Conservation (phyloP, 2,329 filamentous ascomycete genomes). For the Lecanicillium sp. region DNA sequence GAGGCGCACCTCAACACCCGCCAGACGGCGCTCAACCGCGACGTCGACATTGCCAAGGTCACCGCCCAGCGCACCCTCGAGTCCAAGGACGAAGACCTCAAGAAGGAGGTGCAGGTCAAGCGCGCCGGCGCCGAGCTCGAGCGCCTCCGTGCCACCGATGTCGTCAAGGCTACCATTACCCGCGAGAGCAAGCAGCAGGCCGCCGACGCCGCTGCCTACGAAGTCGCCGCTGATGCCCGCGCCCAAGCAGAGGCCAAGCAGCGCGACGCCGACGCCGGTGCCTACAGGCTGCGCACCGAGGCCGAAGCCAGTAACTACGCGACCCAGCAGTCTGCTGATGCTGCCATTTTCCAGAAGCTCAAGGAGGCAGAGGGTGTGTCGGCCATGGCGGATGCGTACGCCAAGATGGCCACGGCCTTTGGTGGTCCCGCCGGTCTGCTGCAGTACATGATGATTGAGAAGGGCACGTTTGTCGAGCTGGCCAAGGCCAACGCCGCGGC, state of each 20-base stretch:
- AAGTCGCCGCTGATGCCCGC: conserved; percentile 47
- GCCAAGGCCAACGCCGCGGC: conserved; percentile 72
- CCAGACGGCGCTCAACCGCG: conserved; percentile 64
- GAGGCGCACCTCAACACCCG: conserved; percentile 68
- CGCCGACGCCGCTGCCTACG: conserved; percentile 49
- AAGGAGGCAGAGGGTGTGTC: conserved; percentile 70
- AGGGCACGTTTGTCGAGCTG: conserved; percentile 68
- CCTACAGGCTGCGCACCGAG: conserved; percentile 39
- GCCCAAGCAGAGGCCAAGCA: conserved; percentile 43
- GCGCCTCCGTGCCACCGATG: conserved; percentile 64
- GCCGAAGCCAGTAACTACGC: conserved; percentile 32
- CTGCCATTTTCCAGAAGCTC: conserved; percentile 50
- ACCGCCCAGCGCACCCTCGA: conserved; percentile 66
- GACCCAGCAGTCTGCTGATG: conserved; percentile 46
- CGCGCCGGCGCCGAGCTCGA: conserved; percentile 75
- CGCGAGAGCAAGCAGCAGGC: conserved; percentile 61
- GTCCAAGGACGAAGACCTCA: conserved; percentile 70
- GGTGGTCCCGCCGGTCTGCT: conserved; percentile 72
- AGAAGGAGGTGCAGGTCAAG: conserved; percentile 69
- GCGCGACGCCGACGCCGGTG: conserved; percentile 40
- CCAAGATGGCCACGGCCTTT: conserved; percentile 61
- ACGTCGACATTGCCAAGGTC: conserved; percentile 70
- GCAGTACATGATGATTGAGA: conserved; percentile 83
- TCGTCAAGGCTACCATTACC: conserved; percentile 61
- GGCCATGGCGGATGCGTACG: conserved; percentile 77